Base-by-base conservation (phyloP, 2,329 filamentous ascomycete species). In the Sclerotiophoma versabilis region DNA sequence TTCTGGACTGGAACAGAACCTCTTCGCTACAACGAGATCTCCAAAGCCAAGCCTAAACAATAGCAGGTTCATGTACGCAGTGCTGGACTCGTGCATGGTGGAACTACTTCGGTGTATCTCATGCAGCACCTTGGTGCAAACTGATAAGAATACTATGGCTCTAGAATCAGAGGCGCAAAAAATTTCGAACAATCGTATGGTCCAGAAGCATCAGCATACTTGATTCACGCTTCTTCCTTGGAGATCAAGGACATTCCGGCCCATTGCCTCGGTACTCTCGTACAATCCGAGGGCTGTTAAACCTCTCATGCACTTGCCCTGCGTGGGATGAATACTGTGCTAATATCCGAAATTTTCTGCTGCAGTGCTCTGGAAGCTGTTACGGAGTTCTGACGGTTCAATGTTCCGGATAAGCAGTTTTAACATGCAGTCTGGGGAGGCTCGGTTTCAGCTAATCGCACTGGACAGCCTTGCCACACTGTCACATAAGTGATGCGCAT, bases 71-170 rank as follows among this genome's bases (percentile, higher is more conserved):
- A 10, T 19, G 14, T 25, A 38, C 32, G 9, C 12, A 12, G 14
- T 33, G 15, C 14, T 5, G 26, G 9, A 12, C 34, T 26, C 17
- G 2, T 15, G 17, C 25, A 27, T 14, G 3, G 26, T 26, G 39
- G 39, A 7, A 4, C 20, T 32, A 37, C 32, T 39, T 44, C 33
- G 39, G 39, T 22, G 39, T 20, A 23, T 44, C 33, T 44, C 9
- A 25, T 15, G 32, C 20, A 38, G 11, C n/a, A 19, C 17, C 22
- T 26, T 11, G 33, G 33, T 38, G 48, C 33, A 25, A 11, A 19
- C n/a, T 38, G 48, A 51, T 51, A 45, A 51, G 48, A 11, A 39
- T n/a, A 37, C 25, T n/a, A 19, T 27, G 10, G 11, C 2, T 20
- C 30, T 17, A 14, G 14, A 5, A 15, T 33, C 19, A 14, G 32